Evolutionary conservation across 441 rosid species (phyloP), one percentile per base, ranked within the genome.

Genomic region (Kokia cookei): DNA sequence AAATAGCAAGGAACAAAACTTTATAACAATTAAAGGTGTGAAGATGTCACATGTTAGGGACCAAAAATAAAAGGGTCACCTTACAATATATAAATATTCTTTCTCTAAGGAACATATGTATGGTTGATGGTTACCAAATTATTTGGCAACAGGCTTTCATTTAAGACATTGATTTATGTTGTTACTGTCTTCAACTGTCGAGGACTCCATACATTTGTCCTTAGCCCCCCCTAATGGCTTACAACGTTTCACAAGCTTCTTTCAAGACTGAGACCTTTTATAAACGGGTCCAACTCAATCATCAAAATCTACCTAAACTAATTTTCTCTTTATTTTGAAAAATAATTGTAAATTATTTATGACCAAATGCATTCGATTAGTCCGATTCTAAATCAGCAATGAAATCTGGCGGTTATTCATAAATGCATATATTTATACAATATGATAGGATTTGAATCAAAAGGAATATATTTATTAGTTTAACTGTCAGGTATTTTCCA

Each of bases 201-300:
- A 47, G 11, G 43, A 40, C 14, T 32, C 75, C 73, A 69, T 69
- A 29, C 68, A 74, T 37, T 7, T 13, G 67, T 47, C 65, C 45
- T 65, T 53, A 5, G 10, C 17, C 43, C 11, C 65, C 53, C 62
- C 32, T 1, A 75, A 79, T 76, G 86, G 86, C 59, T 65, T 24
- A 75, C 67, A 76, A 72, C 37, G 37, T 47, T 75, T 79, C 14
- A 60, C 57, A 72, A 76, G 81, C 73, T 60, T 69, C 86, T 83
- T 68, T 81, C 82, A 77, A 71, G 68, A 64, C 72, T 58, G 47
- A 11, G 62, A 75, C 62, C 66, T 74, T 64, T 45, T 35, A 19
- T 53, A 6, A 51, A 32, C 14, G 51, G 67, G 77, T 77, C 83
- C 77, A 83, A 69, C 53, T 55, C 66, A 60, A 74, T 78, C 75